phyloP scores from a whole-genome alignment of 805 yeast species.

The Lachancea dasiensis region DNA sequence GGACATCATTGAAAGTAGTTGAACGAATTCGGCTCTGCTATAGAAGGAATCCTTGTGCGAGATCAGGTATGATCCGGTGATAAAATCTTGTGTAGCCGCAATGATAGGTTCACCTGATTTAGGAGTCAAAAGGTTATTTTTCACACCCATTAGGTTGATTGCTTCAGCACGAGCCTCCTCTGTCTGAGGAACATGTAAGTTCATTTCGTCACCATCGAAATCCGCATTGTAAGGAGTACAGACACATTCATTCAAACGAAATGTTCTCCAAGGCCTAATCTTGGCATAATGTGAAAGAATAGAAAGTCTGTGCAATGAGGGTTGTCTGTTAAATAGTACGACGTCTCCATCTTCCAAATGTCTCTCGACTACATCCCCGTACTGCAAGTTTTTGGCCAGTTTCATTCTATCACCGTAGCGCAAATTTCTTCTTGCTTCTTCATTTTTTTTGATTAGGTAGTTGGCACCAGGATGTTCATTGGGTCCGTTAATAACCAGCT shows the following conservation, averaged over 20 bases:
- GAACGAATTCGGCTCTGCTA: constrained; percentile 79
- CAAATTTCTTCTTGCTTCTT: constrained; percentile 78
- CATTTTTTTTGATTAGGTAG: constrained; percentile 76
- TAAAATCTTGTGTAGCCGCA: constrained; percentile 99
- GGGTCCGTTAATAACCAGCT: constrained; percentile 77
- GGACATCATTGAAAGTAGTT: constrained; percentile 89
- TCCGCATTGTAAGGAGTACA: constrained; percentile 99
- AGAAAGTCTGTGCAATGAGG: constrained; percentile 90
- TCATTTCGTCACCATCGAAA: constrained; percentile 99
- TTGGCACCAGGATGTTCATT: constrained; percentile 94
- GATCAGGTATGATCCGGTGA: constrained; percentile 89
- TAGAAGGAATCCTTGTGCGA: constrained; percentile 91
- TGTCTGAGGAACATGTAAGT: constrained; percentile 96
- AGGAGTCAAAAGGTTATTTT: constrained; percentile 89
- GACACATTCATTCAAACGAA: constrained; percentile 95
- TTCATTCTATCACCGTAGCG: constrained; percentile 80
- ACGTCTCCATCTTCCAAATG: constrained; percentile 97
- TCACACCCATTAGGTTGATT: constrained; percentile 97
- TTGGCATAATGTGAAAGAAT: constrained; percentile 94
- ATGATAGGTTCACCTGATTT: constrained; percentile 98
- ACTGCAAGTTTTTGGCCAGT: constrained; percentile 66
- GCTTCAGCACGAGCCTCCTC: constrained; percentile 99
- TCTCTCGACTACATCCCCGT: constrained; percentile 94
- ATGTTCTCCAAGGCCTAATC: constrained; percentile 96
- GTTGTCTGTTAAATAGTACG: constrained; percentile 94